These are phyloP conservation scores for Sabuloglossum arenarium DNA, from an alignment of 495 filamentous ascomycete genomes.

Conservation along the genomic window DNA sequence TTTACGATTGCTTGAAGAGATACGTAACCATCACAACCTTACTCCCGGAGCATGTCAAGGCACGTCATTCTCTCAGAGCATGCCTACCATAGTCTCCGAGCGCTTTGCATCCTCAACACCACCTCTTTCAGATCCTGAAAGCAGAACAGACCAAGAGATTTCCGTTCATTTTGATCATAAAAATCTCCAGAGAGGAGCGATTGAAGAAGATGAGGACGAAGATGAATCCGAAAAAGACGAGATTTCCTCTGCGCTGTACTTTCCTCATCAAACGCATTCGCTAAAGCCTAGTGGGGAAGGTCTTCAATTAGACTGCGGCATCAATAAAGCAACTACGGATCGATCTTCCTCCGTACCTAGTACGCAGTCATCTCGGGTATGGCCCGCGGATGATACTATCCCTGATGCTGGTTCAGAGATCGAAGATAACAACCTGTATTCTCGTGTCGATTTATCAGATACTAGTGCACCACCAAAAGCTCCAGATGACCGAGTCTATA, in stretches of 20 bases:
- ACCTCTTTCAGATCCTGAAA: neutral
- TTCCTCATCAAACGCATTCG: slow-evolving; percentile 62
- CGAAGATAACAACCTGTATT: neutral
- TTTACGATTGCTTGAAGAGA: slow-evolving; percentile 36
- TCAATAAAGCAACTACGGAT: slow-evolving; percentile 7
- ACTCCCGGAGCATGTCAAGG: slow-evolving; percentile 30
- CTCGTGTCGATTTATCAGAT: neutral
- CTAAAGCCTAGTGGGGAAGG: neutral
- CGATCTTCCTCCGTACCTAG: neutral
- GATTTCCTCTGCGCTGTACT: slow-evolving; percentile 84
- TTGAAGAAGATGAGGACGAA: slow-evolving; percentile 36
- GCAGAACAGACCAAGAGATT: neutral
- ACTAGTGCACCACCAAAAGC: neutral
- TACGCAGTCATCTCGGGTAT: slow-evolving; percentile 20
- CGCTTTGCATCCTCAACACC: neutral
- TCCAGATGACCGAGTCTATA: slow-evolving; percentile 3
- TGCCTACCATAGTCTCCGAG: slow-evolving; percentile 24
- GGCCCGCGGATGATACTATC: slow-evolving; percentile 5
- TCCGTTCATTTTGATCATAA: neutral
- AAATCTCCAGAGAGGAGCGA: neutral
- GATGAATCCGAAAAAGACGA: slow-evolving; percentile 83
- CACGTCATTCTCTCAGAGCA: slow-evolving; percentile 32
- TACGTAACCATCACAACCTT: slow-evolving; percentile 33
- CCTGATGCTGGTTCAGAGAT: slow-evolving; percentile 1
- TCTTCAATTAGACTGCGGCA: neutral